phyloP scores from a whole-genome alignment of 2,329 filamentous ascomycete genomes.

The Aspergillus novoparasiticus region DNA sequence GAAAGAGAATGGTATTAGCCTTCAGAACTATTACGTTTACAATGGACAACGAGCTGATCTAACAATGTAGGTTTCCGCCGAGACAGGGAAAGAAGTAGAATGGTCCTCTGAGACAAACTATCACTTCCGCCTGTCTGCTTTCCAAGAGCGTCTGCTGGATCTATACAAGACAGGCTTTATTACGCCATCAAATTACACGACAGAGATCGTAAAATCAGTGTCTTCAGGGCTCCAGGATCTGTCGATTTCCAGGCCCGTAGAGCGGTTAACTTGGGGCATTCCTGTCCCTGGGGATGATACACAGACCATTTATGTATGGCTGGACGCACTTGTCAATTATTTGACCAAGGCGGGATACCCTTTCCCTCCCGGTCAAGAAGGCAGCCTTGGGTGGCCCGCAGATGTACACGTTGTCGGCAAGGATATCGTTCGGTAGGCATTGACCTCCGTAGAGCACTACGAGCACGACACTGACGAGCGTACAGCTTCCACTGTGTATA shows the following conservation, averaged over 20 bases:
- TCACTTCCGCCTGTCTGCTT: slow-evolving; percentile 85
- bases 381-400: slow-evolving; percentile 77
- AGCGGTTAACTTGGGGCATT: slow-evolving; percentile 84
- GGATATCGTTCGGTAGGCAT: slow-evolving; percentile 74
- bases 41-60: neutral
- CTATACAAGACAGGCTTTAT: slow-evolving; percentile 86
- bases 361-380: slow-evolving; percentile 64
- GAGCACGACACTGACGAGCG: slow-evolving; percentile 20
- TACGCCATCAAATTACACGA: slow-evolving; percentile 70
- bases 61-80: slow-evolving; percentile 61
- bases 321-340: slow-evolving; percentile 95
- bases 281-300: slow-evolving; percentile 78
- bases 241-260: slow-evolving; percentile 80
- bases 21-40: slow-evolving; percentile 15
- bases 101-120: slow-evolving; percentile 94
- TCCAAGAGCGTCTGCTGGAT: slow-evolving; percentile 74
- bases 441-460: neutral
- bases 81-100: slow-evolving; percentile 91
- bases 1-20: slow-evolving; percentile 68
- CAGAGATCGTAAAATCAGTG: slow-evolving; percentile 78
- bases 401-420: slow-evolving; percentile 94
- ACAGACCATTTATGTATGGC: slow-evolving; percentile 97
- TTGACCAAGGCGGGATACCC: slow-evolving; percentile 86
- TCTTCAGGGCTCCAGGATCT: slow-evolving; percentile 78
- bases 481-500: slow-evolving; percentile 87